Evolutionary conservation across 345 rosid genomes (phyloP), one percentile per base, ranked within the genome.

Genomic region (Aquilaria yunnanensis): DNA sequence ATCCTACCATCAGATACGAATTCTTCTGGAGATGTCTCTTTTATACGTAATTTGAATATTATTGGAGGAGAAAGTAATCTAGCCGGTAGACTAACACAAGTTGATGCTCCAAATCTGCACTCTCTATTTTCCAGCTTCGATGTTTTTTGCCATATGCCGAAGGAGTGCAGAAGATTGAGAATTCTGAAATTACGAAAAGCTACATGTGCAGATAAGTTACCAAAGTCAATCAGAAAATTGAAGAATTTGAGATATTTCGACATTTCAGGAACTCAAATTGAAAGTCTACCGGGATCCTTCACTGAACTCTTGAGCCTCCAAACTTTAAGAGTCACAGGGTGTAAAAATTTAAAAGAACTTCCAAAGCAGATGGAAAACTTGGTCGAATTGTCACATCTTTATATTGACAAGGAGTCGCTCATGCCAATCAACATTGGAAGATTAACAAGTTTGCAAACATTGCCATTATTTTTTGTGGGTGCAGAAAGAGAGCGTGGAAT

Each of bases 301-400:
- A 49, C 37, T 11, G 32, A 61, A 31, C 62, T 69, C 13, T 56
- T 48, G 43, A 69, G 47, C 2, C 10, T 61, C 29, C 65, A 61
- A 12, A 61, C 65, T 1, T 11, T 61, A 14, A 48, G 14, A 10
- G 41, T 61, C 7, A 12, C 16, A 14, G 3, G 14, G 6, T 48
- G 45, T 43, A 1, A 3, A 1, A 2, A 1, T 31, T 12, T 51
- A 12, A 12, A 61, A 33, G n/a, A 31, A 45, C 55, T 61, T 61
- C 56, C 65, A 5, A 13, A n/a, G 9, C 11, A n/a, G 2, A 12
- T 61, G 41, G 29, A 12, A 11, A 61, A 61, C 0, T 32, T 61
- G 45, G 12, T 49, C 6, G 32, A 13, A 10, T 31, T 61, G 55
- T 48, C 46, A 31, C 51, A 53, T 29, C 6, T 63, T 6, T 2